Conservation (phyloP, 345 rosid genomes). For the Passiflora organensis region DNA sequence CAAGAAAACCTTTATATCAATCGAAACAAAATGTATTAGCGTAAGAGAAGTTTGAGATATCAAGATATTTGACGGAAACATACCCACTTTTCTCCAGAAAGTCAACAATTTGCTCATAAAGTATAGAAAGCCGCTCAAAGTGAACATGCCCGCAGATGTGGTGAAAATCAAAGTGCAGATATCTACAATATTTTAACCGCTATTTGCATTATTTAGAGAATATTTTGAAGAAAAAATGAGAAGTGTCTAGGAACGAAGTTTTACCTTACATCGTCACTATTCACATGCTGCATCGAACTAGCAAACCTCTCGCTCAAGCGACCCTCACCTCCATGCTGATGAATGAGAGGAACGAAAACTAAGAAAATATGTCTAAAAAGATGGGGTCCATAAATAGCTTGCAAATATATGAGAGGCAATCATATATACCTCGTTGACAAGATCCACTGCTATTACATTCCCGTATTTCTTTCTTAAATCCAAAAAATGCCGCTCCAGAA, state of each 20-base stretch:
- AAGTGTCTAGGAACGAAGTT: conserved; percentile 20
- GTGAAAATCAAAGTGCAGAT: conserved; percentile 94
- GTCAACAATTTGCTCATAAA: conserved; percentile 74
- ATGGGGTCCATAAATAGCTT: too few relatives aligned
- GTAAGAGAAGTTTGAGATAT: not conserved
- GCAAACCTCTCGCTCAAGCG: conserved; percentile 71
- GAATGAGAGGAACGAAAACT: conserved; percentile 19
- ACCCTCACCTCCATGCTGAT: conserved; percentile 95
- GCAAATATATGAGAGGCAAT: too few relatives aligned
- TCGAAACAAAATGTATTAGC: conserved; percentile 6
- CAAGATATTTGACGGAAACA: conserved; percentile 3
- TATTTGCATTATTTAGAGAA: conserved; percentile 18
- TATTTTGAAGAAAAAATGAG: not conserved
- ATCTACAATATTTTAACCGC: conserved; percentile 46
- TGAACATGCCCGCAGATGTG: conserved; percentile 87
- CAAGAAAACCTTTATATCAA: conserved; percentile 7
- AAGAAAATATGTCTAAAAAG: conserved; percentile 1
- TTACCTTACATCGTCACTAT: conserved; percentile 86
- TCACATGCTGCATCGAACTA: conserved; percentile 54
- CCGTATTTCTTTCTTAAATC: conserved; percentile 92
- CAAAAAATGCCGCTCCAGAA: conserved; percentile 83
- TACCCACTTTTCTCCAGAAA: conserved; percentile 88
- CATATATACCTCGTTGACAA: conserved; percentile 70
- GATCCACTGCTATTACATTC: conserved; percentile 71
- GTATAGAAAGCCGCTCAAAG: conserved; percentile 92